Evolutionary conservation across 192 early-diverging fungal genomes (phyloP), one percentile per base, ranked within the genome.

Genomic region (Irineochytrium annulatum): DNA sequence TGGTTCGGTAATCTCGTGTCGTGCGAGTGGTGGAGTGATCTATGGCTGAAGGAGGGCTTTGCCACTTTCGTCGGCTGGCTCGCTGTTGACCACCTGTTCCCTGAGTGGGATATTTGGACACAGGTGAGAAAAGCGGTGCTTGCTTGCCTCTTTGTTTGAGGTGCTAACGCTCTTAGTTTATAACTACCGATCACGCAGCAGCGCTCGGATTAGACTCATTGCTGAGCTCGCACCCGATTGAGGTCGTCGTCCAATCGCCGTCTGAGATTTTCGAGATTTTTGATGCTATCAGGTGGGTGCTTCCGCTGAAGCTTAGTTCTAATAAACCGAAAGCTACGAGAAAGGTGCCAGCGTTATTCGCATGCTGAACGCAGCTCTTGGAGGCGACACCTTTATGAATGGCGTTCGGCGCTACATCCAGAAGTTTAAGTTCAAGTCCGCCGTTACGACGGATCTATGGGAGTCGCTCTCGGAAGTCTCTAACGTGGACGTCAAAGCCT

Each of bases 11-110:
- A 98, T 76, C 73, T 98, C 52, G 93, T 95, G 11, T 96, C 93
- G 3, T 93, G 92, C 89, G 86, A 90, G 64, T 95, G 93, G 94
- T 97, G 94, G 94, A 87, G 78, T 70, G 85, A 89, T 49, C 64
- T 65, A 77, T 95, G 94, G 94, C 77, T 98, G 63, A 98, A 98
- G 69, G 95, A 98, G 75, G 92, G 92, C 30, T 98, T 98, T 73
- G 95, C 95, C 29, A 96, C 95, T 3, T 98, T 93, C 85, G 91
- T 93, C 22, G 93, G 92, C 28, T 88, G 84, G 68, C 66, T 94
- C 52, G 92, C 91, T 22, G 87, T 89, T 13, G 91, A 91, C 72
- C 70, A 93, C 55, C 72, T 94, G 53, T 96, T 90, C 80, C 95
- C 95, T 26, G 92, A 93, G 43, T 95, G 92, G 91, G 84, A 93